Conservation (phyloP, 2,329 filamentous ascomycete species). For the Pseudopyrenochaeta lycopersici region DNA sequence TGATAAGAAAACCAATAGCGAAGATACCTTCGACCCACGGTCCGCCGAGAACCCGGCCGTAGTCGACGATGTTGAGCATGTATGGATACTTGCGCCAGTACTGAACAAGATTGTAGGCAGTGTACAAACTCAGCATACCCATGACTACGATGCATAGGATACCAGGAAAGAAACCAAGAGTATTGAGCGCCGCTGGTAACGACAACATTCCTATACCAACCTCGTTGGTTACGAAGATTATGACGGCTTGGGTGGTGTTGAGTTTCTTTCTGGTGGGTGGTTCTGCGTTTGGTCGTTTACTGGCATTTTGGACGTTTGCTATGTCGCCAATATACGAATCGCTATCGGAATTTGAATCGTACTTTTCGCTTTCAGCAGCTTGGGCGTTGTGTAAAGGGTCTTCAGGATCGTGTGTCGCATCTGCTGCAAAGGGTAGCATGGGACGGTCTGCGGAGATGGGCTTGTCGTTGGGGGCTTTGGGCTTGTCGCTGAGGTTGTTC, state of each 20-base stretch:
- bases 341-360: slow-evolving; percentile 26
- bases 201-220: slow-evolving; percentile 42
- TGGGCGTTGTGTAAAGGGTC: slow-evolving; percentile 18
- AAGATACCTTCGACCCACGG: slow-evolving; percentile 37
- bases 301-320: slow-evolving; percentile 34
- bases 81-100: slow-evolving; percentile 42
- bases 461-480: slow-evolving; percentile 18
- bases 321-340: slow-evolving; percentile 32
- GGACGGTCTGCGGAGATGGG: slow-evolving; percentile 27
- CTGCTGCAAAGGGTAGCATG: slow-evolving; percentile 30
- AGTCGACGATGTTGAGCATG: slow-evolving; percentile 42
- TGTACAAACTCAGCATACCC: slow-evolving; percentile 37
- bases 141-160: slow-evolving; percentile 34
- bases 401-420: slow-evolving; percentile 29
- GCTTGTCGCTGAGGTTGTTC: slow-evolving; percentile 17
- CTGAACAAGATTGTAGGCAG: slow-evolving; percentile 40
- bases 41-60: slow-evolving; percentile 36
- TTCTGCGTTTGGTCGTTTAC: slow-evolving; percentile 16
- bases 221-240: slow-evolving; percentile 42
- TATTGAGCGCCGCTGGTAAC: slow-evolving; percentile 34
- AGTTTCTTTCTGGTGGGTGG: slow-evolving; percentile 27
- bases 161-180: slow-evolving; percentile 37
- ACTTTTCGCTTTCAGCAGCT: slow-evolving; percentile 20
- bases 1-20: slow-evolving; percentile 36
- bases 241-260: slow-evolving; percentile 36